phyloP scores from a whole-genome alignment of 1,139 yeast species.

The Groenewaldozyma sp. region DNA sequence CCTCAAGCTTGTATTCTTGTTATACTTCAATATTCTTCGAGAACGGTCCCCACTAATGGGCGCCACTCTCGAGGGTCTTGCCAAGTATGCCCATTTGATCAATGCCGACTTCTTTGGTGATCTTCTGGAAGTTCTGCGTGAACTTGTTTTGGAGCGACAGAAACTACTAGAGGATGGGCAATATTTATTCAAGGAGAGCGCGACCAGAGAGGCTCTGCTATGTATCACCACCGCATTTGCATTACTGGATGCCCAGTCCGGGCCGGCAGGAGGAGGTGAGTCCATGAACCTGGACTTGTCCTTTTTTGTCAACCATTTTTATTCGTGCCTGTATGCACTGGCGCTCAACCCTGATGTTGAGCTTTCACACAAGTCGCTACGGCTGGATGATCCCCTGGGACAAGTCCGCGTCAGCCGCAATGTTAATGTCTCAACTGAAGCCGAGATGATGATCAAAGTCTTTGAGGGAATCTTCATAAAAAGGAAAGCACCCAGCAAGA shows the following conservation, averaged over 20 bases:
- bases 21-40: constrained; percentile 71
- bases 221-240: constrained; percentile 90
- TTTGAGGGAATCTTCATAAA: constrained; percentile 76
- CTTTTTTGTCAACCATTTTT: constrained; percentile 64
- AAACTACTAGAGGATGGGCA: constrained; percentile 32
- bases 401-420: constrained; percentile 39
- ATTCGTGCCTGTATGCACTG: constrained; percentile 54
- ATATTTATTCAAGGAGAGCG: constrained; percentile 31
- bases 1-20: constrained; percentile 56
- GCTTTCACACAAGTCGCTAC: constrained; percentile 67
- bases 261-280: constrained; percentile 39
- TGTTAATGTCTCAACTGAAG: constrained; percentile 81
- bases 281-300: constrained; percentile 32
- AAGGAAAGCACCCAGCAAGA: constrained; percentile 59
- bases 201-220: constrained; percentile 59
- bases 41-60: constrained; percentile 65
- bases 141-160: constrained; percentile 47
- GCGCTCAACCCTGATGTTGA: constrained; percentile 79
- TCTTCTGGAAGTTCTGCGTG: constrained; percentile 78
- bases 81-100: constrained; percentile 85
- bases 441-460: constrained; percentile 70
- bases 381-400: constrained; percentile 66
- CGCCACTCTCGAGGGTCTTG: constrained; percentile 81
- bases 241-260: constrained; percentile 65
- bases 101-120: constrained; percentile 90